phyloP scores from a whole-genome alignment of 1,284 basidiomycete species.

The Microbotryum scabiosae region DNA sequence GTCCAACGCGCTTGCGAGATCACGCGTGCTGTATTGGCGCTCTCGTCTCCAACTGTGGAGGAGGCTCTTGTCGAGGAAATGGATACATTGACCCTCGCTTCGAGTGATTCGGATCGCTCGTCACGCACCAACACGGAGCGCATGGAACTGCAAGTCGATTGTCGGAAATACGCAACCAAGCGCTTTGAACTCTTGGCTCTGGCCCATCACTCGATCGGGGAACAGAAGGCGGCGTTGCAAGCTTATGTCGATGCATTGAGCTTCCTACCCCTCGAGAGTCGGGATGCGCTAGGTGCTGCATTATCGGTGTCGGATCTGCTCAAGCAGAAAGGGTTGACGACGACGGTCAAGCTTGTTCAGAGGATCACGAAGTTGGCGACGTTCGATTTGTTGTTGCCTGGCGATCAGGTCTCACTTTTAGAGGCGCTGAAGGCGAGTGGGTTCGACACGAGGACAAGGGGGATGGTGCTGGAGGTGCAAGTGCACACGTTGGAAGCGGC shows the following conservation, averaged over 20 bases:
- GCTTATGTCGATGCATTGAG: constrained; percentile 14
- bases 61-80: neutral
- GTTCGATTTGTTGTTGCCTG: constrained; percentile 24
- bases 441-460: neutral
- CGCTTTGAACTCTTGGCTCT: constrained; percentile 29
- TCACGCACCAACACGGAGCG: too few species aligned
- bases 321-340: too few species aligned
- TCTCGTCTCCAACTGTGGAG: neutral
- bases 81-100: too few species aligned
- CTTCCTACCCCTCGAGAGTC: neutral
- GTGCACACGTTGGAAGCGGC: constrained; percentile 5
- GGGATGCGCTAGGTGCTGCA: neutral
- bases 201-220: constrained; percentile 14
- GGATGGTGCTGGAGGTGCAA: constrained; percentile 21
- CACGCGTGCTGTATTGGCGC: constrained; percentile 22
- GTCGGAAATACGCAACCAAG: constrained; percentile 7
- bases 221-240: constrained; percentile 22
- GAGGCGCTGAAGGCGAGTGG: neutral
- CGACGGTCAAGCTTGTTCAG: constrained; percentile 9
- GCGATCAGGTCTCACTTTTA: neutral
- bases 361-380: constrained; percentile 16
- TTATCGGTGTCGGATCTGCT: too few species aligned
- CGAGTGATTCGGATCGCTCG: too few species aligned
- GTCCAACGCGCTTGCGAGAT: constrained; percentile 32
- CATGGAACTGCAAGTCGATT: too few species aligned